A percentile compares a stretch with the other conserved stretches of the same genome.
phyloP scores from a whole-genome alignment of 306 rosid genomes.

The Pachyrhizus erosus region DNA sequence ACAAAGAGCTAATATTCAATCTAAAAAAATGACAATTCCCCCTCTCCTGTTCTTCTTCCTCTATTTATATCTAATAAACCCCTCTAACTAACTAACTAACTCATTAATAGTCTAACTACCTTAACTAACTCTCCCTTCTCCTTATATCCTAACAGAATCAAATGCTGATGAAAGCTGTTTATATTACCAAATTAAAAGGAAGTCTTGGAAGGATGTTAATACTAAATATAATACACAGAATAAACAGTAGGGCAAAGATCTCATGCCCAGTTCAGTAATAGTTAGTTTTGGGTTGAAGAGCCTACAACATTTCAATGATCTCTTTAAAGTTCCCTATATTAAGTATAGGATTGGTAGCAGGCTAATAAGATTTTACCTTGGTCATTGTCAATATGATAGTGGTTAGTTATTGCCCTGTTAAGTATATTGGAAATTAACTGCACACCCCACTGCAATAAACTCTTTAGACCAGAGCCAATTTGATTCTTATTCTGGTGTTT shows the following conservation, averaged over 20 bases:
- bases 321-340: not conserved
- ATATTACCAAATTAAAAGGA: not conserved
- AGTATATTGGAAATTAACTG: not conserved
- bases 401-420: not conserved
- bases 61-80: too few species aligned
- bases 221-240: not conserved
- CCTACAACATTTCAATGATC: not conserved
- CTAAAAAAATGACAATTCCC: too few species aligned
- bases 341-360: not conserved
- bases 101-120: too few species aligned
- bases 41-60: too few species aligned
- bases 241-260: not conserved
- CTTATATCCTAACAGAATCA: too few species aligned
- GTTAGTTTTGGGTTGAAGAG: not conserved
- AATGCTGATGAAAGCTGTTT: not conserved
- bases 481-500: conserved; percentile 15
- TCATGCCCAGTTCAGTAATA: not conserved
- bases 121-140: too few species aligned
- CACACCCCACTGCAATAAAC: not conserved
- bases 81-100: too few species aligned
- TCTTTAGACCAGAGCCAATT: not conserved
- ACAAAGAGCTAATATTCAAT: too few species aligned
- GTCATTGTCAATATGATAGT: conserved; percentile 4
- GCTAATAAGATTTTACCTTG: not conserved
- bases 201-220: not conserved